Evolutionary conservation across 2,329 filamentous ascomycete genomes (phyloP).

Genomic region (Fusarium musae): DNA sequence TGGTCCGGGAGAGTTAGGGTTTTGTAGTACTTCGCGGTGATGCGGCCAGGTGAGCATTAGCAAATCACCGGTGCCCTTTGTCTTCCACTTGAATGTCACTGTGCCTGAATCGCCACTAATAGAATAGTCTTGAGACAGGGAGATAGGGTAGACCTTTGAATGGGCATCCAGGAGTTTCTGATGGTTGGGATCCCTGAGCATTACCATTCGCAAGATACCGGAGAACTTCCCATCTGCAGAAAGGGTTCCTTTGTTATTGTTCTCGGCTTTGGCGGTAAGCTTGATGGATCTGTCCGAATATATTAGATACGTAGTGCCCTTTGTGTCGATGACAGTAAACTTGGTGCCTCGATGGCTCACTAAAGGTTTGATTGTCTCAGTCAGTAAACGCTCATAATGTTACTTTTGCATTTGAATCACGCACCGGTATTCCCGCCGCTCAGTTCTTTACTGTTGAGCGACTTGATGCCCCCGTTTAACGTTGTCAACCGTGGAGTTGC

Average conservation of each 20-base stretch:
- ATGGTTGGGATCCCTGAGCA: neutral
- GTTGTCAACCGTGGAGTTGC: neutral
- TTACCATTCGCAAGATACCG: neutral
- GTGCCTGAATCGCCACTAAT: neutral
- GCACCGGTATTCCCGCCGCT: fast-evolving
- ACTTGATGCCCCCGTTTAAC: neutral
- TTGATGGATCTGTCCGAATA: neutral
- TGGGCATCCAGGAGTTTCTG: neutral
- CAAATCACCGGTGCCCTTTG: neutral
- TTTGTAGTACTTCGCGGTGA: neutral
- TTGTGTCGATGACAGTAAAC: neutral
- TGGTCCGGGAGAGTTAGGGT: neutral
- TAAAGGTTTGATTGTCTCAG: fast-evolving
- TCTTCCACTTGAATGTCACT: fast-evolving
- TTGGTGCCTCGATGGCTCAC: neutral
- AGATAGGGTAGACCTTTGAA: neutral
- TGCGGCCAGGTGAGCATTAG: neutral
- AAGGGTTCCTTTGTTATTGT: neutral
- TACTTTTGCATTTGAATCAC: fast-evolving
- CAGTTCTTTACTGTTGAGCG: neutral
- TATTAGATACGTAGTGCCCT: neutral
- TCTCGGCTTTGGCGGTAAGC: neutral
- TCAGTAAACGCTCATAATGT: fast-evolving
- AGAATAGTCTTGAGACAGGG: neutral
- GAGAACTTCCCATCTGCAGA: neutral